Conservation (phyloP, 768 basidiomycete genomes). For the Tylopilus felleus region DNA sequence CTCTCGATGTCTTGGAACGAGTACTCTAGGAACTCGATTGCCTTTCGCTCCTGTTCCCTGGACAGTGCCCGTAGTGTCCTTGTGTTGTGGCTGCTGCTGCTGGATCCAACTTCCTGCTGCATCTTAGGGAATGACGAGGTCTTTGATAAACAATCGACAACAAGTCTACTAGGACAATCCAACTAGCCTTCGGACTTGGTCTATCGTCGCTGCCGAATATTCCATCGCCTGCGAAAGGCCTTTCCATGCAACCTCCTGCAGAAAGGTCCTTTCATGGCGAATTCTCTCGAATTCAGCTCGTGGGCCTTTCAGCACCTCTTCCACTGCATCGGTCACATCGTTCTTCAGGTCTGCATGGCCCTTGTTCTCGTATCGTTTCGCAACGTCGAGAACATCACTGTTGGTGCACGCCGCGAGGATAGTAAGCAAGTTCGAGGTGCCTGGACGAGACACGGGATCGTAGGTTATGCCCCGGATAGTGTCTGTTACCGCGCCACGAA, state of each 20-base stretch:
- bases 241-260: conserved; percentile 56
- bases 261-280: conserved; percentile 53
- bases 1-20: conserved; percentile 63
- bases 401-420: conserved; percentile 75
- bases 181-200: conserved; percentile 61
- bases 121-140: background rate
- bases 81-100: background rate
- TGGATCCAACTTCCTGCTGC: background rate
- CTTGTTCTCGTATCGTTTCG: conserved; percentile 47
- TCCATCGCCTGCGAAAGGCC: conserved; percentile 65
- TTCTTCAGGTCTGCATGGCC: conserved; percentile 70
- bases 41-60: conserved; percentile 57
- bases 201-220: conserved; percentile 61
- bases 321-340: conserved; percentile 72
- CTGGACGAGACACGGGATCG: conserved; percentile 77
- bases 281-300: conserved; percentile 68
- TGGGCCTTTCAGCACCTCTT: conserved; percentile 61
- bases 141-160: conserved; percentile 20
- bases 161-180: conserved; percentile 44
- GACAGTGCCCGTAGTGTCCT: conserved; percentile 36
- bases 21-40: conserved; percentile 64
- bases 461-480: conserved; percentile 71
- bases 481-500: conserved; percentile 84
- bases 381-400: conserved; percentile 43
- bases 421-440: conserved; percentile 58